Base-by-base conservation (phyloP, 257 asterid genomes). In the Jacaranda copaia region DNA sequence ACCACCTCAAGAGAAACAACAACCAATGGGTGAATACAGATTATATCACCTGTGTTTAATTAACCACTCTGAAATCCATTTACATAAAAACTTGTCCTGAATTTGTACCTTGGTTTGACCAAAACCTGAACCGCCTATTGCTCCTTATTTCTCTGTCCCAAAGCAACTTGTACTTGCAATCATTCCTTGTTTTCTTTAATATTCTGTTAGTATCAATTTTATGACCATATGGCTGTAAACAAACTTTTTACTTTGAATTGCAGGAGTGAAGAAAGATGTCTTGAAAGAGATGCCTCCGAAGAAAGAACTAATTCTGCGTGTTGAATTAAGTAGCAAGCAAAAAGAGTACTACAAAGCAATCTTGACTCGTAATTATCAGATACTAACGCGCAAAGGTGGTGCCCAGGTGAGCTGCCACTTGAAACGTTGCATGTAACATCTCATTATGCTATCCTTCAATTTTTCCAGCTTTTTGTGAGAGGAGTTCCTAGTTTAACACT, bases 221-320 rank as follows among this genome's bases (percentile, higher is more conserved):
- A 10, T 57, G 5, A 57, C 38, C 64, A 63, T 63, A 48, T 67
- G 53, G 46, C 74, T 8, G 45, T 4, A 13, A 51, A 56, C 68
- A 2, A 72, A 60, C 39, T 55, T 70, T 74, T 77, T 61, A 65
- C 62, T 77, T 56, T 67, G 40, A 66, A 38, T 81, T 86, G 81
- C 89, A 96, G 99, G 99, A 84, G 88, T 96, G 73, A 96, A 96
- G 85, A 96, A 91, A 81, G 99, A 96, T 81, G 99, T 96, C 77
- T 85, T 91, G 97, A 96, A 90, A 81, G 98, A 93, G 72, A 71
- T 96, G 45, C 98, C 97, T 64, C 99, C 98, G 56, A 96, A 96
- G 85, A 96, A 85, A 81, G 99, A 96, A 88, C 92, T 96, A 73
- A 96, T 96, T 82, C 80, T 96, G 76, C 99, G 97, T 58, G 97